Conservation (phyloP, 1,139 yeast species). For the Pichia sp. region DNA sequence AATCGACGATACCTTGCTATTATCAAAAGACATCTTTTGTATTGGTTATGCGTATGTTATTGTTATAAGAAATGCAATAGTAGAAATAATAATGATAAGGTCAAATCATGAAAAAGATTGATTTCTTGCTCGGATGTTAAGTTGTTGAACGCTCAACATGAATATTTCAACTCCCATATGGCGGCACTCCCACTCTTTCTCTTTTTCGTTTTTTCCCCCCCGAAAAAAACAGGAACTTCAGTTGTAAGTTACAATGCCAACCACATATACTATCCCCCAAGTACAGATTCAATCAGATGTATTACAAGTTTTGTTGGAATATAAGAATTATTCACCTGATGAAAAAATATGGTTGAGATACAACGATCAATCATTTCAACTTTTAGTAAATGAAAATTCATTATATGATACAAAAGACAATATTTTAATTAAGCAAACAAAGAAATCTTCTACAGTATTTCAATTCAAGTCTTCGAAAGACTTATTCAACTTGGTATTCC, state of each 20-base stretch:
- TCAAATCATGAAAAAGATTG: too few species aligned
- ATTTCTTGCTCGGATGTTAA: too few species aligned
- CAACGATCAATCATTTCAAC: slow-evolving; percentile 6
- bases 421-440: neutral
- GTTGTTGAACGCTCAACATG: too few species aligned
- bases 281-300: slow-evolving; percentile 22
- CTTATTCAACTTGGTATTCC: slow-evolving; percentile 11
- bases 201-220: too few species aligned
- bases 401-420: neutral
- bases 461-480: neutral
- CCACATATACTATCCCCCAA: slow-evolving; percentile 1
- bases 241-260: too few species aligned
- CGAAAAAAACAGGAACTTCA: too few species aligned
- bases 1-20: slow-evolving; percentile 1
- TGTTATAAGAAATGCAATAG: neutral
- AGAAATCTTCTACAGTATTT: neutral
- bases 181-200: too few species aligned
- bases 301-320: slow-evolving; percentile 14
- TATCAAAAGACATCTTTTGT: slow-evolving; percentile 1
- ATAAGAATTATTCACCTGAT: neutral
- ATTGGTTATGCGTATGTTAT: neutral
- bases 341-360: slow-evolving; percentile 25
- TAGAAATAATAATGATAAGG: too few species aligned
- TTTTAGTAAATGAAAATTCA: neutral
- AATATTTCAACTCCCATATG: too few species aligned